Conservation (phyloP, 164 flowering plant species). For the Annona squamosa region DNA sequence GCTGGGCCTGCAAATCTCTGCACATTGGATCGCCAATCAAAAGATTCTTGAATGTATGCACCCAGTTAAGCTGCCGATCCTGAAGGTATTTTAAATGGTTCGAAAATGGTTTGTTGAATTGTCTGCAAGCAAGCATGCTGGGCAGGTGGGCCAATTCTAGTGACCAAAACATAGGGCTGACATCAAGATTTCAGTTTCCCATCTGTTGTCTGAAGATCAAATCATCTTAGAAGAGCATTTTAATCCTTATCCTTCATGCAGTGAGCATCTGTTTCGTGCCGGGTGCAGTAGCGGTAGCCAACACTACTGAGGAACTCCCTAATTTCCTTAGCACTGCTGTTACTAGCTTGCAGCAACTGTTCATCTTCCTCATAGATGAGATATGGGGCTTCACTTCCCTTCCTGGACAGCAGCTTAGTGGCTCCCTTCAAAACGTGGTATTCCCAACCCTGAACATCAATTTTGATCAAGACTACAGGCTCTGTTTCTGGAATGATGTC, state of each 20-base stretch:
- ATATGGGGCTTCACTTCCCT: slow-evolving; percentile 73
- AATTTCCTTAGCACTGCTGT: slow-evolving; percentile 72
- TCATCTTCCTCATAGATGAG: slow-evolving; percentile 94
- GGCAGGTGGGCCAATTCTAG: background rate
- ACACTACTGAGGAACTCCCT: slow-evolving; percentile 57
- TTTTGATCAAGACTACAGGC: slow-evolving; percentile 65
- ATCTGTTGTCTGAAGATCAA: background rate
- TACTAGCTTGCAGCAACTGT: slow-evolving; percentile 79
- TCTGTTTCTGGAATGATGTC: slow-evolving; percentile 67
- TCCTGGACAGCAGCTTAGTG: slow-evolving; percentile 63
- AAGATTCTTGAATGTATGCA: background rate
- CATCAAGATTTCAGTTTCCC: background rate
- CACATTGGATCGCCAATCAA: background rate
- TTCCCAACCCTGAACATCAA: slow-evolving; percentile 99
- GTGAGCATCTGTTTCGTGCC: slow-evolving; percentile 93
- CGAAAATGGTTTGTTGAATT: too few species aligned
- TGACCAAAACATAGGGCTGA: background rate
- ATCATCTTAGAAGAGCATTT: background rate
- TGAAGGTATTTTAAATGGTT: background rate
- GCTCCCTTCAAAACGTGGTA: slow-evolving; percentile 91
- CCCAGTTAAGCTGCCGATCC: background rate
- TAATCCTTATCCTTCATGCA: slow-evolving; percentile 49
- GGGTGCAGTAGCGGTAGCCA: slow-evolving; percentile 70
- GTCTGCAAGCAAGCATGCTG: background rate
- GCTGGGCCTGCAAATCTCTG: background rate